Evolutionary conservation across 1,139 yeast species (phyloP), one percentile per base, ranked within the genome.

Genomic region (Torulaspora pretoriensis): DNA sequence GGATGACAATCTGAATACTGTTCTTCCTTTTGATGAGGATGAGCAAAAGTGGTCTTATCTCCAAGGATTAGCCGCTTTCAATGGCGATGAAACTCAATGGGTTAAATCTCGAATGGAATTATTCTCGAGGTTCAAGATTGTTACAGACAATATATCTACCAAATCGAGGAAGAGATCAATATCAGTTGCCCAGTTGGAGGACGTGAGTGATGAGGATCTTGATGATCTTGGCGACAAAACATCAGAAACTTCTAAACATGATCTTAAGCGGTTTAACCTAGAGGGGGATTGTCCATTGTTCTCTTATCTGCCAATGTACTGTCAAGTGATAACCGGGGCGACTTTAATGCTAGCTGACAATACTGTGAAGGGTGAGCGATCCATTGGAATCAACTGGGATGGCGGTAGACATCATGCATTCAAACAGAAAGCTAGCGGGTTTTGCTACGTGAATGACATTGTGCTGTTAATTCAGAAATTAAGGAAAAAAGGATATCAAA

Each of bases 321-420:
- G 78, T 6, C 61, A 60, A 26, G 60, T 69, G 0, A 67, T 75
- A 0, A 79, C 84, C 0, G 87, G 87, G 0, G 76, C 88, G 0
- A 75, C 86, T 2, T 53, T 83, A 9, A 61, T 72, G 12, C 69
- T 82, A 22, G 80, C 80, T 1, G 67, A 65, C 59, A 33, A 47
- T 22, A 42, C 59, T 71, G 4, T 38, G 16, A 43, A 38, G 33
- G 50, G 41, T 23, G 46, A 43, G 29, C 53, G 54, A 19, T 56
- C 64, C 4, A 67, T 81, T 2, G 81, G 75, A 0, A 70, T 84
- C 36, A 83, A 83, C 56, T 84, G 90, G 90, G 78, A 78, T 55
- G 95, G 94, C 2, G 95, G 95, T 1, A 63, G 94, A 40, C 94
- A 84, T 57, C 95, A 84, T 61, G 81, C 83, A 5, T 68, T 65